phyloP scores from a whole-genome alignment of 139 green algal genomes.

The Picochlorum costavermella region DNA sequence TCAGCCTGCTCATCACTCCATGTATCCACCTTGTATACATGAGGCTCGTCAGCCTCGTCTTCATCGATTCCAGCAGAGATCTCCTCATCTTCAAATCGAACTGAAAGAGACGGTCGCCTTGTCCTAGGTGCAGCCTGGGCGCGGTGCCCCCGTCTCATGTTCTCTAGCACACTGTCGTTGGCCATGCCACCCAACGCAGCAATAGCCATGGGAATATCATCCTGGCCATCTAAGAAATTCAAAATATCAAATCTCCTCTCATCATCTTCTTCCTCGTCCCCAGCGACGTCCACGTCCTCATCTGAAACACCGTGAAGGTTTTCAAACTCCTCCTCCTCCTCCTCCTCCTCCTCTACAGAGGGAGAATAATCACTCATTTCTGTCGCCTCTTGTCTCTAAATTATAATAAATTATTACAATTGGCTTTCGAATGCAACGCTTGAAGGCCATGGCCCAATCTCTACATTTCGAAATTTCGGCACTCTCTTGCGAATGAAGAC shows the following conservation, averaged over 20 bases:
- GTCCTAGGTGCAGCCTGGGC: no score
- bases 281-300: neutral
- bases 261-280: neutral
- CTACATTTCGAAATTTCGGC: no score
- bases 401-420: no score
- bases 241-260: neutral
- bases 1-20: constrained; percentile 44
- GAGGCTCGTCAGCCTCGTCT: neutral
- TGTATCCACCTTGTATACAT: neutral
- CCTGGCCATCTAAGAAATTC: neutral
- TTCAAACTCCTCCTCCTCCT: neutral
- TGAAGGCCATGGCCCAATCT: no score
- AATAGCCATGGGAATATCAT: neutral
- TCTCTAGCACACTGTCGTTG: neutral
- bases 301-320: no score
- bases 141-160: no score
- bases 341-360: neutral
- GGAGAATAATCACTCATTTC: neutral
- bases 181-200: neutral
- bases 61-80: neutral
- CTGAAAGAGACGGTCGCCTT: neutral
- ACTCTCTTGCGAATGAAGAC: no score
- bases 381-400: no score
- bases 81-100: neutral
- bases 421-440: no score